Base-by-base conservation (phyloP, 108 stramenopile genomes). In the Fistulifera pelliculosa region DNA sequence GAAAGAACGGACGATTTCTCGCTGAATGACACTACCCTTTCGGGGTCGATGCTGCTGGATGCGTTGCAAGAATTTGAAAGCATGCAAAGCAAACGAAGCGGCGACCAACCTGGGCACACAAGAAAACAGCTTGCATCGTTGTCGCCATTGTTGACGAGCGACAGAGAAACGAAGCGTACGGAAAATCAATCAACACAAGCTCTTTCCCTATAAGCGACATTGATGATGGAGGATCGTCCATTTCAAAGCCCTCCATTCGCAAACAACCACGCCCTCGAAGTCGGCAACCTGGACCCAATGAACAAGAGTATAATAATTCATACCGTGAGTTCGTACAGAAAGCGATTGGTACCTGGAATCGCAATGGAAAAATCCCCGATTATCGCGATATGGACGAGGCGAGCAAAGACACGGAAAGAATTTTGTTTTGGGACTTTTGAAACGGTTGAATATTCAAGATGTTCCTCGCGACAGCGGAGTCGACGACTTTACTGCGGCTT, bases 331-430 rank as follows among this genome's bases (percentile, higher is more conserved):
- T 19, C 14, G 49, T 50, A 4, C 49, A 50, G 26, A 19, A 24
- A 19, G 49, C 49, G 2, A 19, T 50, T 23, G 21, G 15, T 21
- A 19, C 13, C 22, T 15, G 2, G 2, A 19, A 24, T 15, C 23
- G 26, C 4, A 4, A 19, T 24, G 17, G 21, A 4, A 23, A 19
- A 21, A 4, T 22, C 12, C 21, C 22, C 10, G 10, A 50, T 24
- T 50, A 50, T 50, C 49, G 22, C 3, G 24, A 24, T 26, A 50
- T 50, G 49, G 26, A 19, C 2, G 49, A 50, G 12, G 49, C 23
- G 15, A 15, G 26, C 23, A 50, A 50, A 26, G 23, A 15, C 10
- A 19, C 23, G 49, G 49, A 22, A 15, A 22, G 26, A 24, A 22
- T 26, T 26, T 26, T 15, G 49, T 50, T 2, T 15, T 22, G 15